Evolutionary conservation across 108 stramenopile species (phyloP), one percentile per base, ranked within the genome.

Genomic region (Fragilaria crotonensis): DNA sequence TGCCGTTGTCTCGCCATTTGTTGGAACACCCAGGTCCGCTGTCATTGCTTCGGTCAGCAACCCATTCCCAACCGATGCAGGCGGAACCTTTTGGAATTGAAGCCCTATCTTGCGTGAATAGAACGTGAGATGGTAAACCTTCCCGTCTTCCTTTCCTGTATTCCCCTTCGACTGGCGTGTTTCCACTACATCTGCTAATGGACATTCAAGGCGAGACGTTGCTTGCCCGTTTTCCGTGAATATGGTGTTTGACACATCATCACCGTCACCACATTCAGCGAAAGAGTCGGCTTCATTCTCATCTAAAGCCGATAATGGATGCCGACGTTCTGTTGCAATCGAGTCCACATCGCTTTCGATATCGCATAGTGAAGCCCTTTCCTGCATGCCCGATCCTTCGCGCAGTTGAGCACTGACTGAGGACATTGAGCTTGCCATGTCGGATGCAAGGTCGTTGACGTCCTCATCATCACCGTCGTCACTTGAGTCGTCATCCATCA

Each of bases 71-170:
- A 50, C 45, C 9, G 50, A 25, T 7, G 72, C 71, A 22, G 84
- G 76, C 18, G 91, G 85, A 19, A 89, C 85, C 62, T 87, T 93
- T 64, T 89, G 87, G 60, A 93, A 93, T 54, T 93, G 91, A 31
- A 93, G 54, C 18, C 91, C 91, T 48, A 93, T 87, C 59, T 83
- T 80, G 44, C 61, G 54, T 14, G 76, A 73, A 67, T 93, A 84
- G 70, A 93, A 93, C 20, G 87, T 84, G 2, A 93, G 60, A 52
- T 89, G 87, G 59, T 93, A 87, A 3, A 93, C 80, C 33, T 69
- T 52, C n/a, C 82, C 72, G 48, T 85, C 85, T 1, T 67, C 80
- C 18, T 52, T 62, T n/a, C 18, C 26, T 28, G 28, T 0, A 14
- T 18, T 58, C 21, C 57, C 47, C 1, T 44, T 60, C 5, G 76